phyloP scores from a whole-genome alignment of 2,329 filamentous ascomycete species.

The Clonostachys byssicola region DNA sequence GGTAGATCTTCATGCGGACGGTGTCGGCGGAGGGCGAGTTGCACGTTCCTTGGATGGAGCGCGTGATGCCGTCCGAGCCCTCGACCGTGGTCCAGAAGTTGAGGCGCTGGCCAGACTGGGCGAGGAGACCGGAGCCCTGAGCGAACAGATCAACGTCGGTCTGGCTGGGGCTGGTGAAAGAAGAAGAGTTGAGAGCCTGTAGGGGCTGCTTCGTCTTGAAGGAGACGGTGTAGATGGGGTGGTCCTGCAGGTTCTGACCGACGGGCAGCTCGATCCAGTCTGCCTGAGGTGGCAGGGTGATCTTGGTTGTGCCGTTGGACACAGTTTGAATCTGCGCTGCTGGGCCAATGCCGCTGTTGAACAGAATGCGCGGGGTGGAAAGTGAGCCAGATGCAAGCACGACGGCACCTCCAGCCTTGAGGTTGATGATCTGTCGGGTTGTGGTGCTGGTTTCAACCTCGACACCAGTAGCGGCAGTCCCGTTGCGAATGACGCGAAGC shows the following conservation, averaged over 20 bases:
- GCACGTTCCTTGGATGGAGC: constrained; percentile 39
- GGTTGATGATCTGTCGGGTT: constrained; percentile 51
- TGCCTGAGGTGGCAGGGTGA: constrained; percentile 40
- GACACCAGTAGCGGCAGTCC: constrained; percentile 59
- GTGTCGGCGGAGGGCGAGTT: constrained; percentile 32
- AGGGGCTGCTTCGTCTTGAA: constrained; percentile 18
- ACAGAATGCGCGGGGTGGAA: constrained; percentile 62
- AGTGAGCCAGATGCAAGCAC: constrained; percentile 65
- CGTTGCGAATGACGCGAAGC: constrained; percentile 59
- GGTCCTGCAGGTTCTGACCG: constrained; percentile 46
- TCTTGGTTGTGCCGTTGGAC: constrained; percentile 36
- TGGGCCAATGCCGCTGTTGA: constrained; percentile 58
- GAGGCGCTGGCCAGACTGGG: constrained; percentile 39
- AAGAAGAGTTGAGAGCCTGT: constrained; percentile 9
- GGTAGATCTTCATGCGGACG: constrained; percentile 42
- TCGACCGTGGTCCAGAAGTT: constrained; percentile 41
- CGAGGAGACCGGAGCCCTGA: constrained; percentile 29
- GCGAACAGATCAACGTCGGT: constrained; percentile 24
- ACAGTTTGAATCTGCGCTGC: constrained; percentile 48
- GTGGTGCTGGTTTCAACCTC: constrained; percentile 53
- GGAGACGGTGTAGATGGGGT: constrained; percentile 28
- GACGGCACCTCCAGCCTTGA: constrained; percentile 58
- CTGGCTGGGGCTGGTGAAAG: constrained; percentile 18
- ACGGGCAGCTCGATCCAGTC: constrained; percentile 57
- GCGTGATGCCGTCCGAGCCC: constrained; percentile 29